A percentile compares a stretch with the other conserved stretches of the same genome.
phyloP scores from a whole-genome alignment of 345 rosid genomes.

The Rhodamnia rubescens region DNA sequence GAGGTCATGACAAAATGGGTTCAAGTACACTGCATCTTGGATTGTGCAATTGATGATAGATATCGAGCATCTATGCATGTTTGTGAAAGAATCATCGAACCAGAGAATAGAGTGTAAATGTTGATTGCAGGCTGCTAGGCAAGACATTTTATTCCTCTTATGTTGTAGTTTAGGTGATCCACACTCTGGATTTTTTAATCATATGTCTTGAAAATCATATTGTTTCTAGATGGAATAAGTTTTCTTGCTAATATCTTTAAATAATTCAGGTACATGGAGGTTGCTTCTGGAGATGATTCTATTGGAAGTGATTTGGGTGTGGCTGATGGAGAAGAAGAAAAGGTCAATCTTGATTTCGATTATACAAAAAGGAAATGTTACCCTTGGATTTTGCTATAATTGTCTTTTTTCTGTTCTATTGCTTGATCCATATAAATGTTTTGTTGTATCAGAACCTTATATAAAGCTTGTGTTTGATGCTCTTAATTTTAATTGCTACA shows the following conservation, averaged over 20 bases:
- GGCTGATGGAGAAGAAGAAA: slow-evolving; percentile 28
- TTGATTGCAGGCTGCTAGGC: not conserved
- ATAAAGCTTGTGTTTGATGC: not conserved
- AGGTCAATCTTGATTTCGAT: slow-evolving; percentile 16
- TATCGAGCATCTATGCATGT: not conserved
- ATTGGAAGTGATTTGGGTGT: slow-evolving; percentile 24
- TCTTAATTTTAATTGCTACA: slow-evolving; percentile 5
- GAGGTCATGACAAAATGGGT: not conserved
- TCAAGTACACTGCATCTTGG: not conserved
- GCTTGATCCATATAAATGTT: not conserved
- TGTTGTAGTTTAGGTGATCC: not conserved
- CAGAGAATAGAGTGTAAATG: not conserved
- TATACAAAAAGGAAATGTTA: not conserved
- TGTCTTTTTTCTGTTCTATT: not conserved
- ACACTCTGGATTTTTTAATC: not conserved
- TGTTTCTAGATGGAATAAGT: not conserved
- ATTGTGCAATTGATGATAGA: not conserved
- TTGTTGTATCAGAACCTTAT: not conserved
- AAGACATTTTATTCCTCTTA: not conserved
- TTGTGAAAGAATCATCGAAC: not conserved
- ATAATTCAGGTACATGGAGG: slow-evolving; percentile 48
- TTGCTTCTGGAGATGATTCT: slow-evolving; percentile 46
- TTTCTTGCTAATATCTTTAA: not conserved
- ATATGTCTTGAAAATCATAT: not conserved
- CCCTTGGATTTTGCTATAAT: not conserved